phyloP scores from a whole-genome alignment of 2,329 filamentous ascomycete genomes.

The Fusarium scirpi region DNA sequence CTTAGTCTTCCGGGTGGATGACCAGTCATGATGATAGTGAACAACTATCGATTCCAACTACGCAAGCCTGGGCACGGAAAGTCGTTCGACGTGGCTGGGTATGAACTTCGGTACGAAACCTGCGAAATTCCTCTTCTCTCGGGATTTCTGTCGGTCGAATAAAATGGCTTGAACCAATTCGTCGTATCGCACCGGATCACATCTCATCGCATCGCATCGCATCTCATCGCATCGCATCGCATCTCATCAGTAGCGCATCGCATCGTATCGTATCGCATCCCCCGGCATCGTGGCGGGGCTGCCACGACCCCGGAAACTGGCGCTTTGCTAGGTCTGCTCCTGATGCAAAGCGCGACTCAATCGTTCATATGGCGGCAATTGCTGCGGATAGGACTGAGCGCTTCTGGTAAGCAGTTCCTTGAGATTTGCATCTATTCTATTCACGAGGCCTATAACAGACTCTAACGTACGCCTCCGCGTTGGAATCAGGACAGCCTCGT shows the following conservation, averaged over 20 bases:
- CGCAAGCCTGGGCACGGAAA: constrained; percentile 5
- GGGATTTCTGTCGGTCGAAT: background rate
- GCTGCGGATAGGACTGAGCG: background rate
- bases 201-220: constrained; percentile 35
- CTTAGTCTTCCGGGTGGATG: constrained; percentile 13
- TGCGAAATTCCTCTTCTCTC: background rate
- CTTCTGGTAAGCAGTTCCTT: background rate
- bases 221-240: constrained; percentile 45
- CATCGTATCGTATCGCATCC: constrained; percentile 45
- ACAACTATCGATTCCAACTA: constrained; percentile 24
- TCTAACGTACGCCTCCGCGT: background rate
- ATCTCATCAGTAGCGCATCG: constrained; percentile 41
- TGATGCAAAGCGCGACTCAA: constrained; percentile 23
- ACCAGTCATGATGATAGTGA: constrained; percentile 28
- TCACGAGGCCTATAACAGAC: background rate
- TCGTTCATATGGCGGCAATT: background rate
- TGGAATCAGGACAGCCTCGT: background rate
- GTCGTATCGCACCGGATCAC: background rate
- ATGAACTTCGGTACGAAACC: background rate
- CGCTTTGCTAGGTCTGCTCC: constrained; percentile 31
- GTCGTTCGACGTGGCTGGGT: background rate
- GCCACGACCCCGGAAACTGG: constrained; percentile 31
- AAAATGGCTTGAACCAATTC: background rate
- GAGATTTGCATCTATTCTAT: background rate
- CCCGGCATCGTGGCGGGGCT: constrained; percentile 33